phyloP scores from a whole-genome alignment of 306 rosid species.

The Casuarina cunninghamiana region DNA sequence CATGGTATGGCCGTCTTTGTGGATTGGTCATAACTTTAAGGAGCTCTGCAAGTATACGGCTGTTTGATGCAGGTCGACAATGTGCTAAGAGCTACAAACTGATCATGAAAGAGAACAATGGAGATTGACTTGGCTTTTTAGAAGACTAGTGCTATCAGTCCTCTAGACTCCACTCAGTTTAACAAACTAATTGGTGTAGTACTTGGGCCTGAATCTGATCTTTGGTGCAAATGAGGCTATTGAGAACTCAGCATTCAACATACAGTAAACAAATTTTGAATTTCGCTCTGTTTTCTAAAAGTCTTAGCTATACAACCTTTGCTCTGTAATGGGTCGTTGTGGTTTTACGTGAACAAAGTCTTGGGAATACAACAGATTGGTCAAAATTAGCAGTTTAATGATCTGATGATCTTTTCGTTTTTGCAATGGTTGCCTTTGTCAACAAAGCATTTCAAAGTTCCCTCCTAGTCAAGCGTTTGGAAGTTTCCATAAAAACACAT shows the following conservation, averaged over 20 bases:
- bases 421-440: background rate
- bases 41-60: background rate
- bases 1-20: background rate
- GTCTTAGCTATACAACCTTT: background rate
- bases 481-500: too few relatives aligned
- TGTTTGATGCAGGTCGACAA: background rate
- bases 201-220: background rate
- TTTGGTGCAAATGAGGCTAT: background rate
- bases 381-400: background rate
- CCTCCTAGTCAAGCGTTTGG: too few relatives aligned
- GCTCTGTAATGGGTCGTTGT: background rate
- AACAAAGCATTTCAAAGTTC: too few relatives aligned
- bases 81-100: background rate
- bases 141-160: background rate
- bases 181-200: background rate
- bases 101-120: background rate
- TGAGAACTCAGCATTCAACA: background rate
- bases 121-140: background rate
- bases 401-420: background rate
- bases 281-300: background rate
- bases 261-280: background rate
- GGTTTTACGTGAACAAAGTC: background rate
- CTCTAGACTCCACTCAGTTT: background rate
- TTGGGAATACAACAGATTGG: too few relatives aligned
- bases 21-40: background rate